Conservation (phyloP, 306 rosid genomes). For the Dryas drummondii region DNA sequence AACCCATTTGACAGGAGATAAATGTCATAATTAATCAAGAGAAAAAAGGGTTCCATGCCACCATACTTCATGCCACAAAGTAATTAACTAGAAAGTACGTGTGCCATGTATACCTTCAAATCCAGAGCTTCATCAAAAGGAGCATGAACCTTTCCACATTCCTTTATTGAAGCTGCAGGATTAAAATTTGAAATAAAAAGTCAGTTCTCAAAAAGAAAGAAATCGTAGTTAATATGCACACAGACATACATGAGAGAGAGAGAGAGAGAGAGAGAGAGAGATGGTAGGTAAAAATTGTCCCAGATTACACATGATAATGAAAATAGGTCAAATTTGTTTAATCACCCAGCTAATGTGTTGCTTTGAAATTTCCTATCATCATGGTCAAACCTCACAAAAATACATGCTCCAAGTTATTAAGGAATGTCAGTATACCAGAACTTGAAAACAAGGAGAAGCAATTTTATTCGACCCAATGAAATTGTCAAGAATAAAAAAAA, state of each 20-base stretch:
- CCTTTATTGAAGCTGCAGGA: conserved; percentile 39
- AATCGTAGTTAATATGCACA: neutral
- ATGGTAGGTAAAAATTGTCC: neutral
- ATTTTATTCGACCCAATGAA: neutral
- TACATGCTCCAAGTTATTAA: neutral
- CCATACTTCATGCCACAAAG: neutral
- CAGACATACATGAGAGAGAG: conserved; percentile 13
- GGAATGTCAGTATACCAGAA: neutral
- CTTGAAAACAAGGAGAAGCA: neutral
- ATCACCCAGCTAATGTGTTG: neutral
- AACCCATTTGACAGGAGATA: neutral
- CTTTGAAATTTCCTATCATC: neutral
- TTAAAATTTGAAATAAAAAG: conserved; percentile 25
- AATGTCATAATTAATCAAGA: neutral
- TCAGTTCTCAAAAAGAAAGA: conserved; percentile 19
- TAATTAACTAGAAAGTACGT: neutral
- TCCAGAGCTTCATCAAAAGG: conserved; percentile 36
- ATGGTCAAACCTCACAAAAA: neutral
- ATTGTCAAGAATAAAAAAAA: neutral
- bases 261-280: neutral
- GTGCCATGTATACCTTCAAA: conserved; percentile 38
- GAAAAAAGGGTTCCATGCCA: neutral
- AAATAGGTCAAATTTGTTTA: neutral
- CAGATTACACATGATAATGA: neutral
- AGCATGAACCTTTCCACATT: conserved; percentile 41